Evolutionary conservation across 2,329 filamentous ascomycete species (phyloP), one percentile per base, ranked within the genome.

Genomic region (Beauveria bassiana): DNA sequence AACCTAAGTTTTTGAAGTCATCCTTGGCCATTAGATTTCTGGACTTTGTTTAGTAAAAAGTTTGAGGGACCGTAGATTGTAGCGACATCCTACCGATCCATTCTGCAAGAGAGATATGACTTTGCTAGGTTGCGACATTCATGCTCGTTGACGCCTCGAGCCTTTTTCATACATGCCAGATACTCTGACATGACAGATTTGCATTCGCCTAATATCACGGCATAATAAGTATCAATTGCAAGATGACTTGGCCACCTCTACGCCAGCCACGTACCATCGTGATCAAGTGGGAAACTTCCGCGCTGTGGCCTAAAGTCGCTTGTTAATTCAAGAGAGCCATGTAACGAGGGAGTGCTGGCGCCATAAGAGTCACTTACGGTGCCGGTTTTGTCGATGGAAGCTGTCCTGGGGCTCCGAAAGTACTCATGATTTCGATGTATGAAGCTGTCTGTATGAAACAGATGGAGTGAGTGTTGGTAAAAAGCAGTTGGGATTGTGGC

Each of bases 1-100:
- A 95, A 0, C 95, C 95, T 46, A 99, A 79, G 71, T 99, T 99
- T 74, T 90, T 91, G 75, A 98, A 95, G 63, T 96, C 90, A 71
- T 99, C 95, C 67, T 85, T 91, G 8, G 93, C 93, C 95, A 99
- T 99, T 38, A 99, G 79, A 71, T 98, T 97, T 67, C 92, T 92
- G 52, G n/a, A 31, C n/a, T 22, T 3, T 18, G 56, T 26, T 53
- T 24, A 54, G 55, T 45, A 22, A 24, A 18, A 3, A 3, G 20
- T 16, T 34, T 1, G 2, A 20, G 8, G 14, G 7, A 49, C 16
- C 5, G 31, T 42, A n/a, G 6, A 12, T 18, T 43, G 22, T n/a
- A 22, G 47, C 42, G 10, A 49, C 26, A 20, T 24, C 5, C 87
- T 79, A 96, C 92, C 87, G 86, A 68, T 98, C 93, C 95, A 99